Evolutionary conservation across 2,329 filamentous ascomycete species (phyloP), one percentile per base, ranked within the genome.

Genomic region (Gaeumannomyces sp.): DNA sequence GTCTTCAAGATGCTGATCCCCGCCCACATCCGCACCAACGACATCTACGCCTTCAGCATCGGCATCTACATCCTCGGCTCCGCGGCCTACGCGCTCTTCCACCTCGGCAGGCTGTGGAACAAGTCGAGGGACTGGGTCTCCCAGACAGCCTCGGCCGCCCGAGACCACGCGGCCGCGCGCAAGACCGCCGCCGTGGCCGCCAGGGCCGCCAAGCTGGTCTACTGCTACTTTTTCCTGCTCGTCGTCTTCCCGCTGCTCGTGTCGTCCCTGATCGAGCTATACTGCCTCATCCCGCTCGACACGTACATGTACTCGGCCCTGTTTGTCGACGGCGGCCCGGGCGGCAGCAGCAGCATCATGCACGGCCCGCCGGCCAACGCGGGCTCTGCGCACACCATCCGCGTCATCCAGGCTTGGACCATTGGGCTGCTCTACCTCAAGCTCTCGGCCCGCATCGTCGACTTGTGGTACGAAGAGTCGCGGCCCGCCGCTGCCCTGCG

Each of bases 1-100:
- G 82, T 98, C 67, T 91, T 97, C 73, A 86, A 88, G 60, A 78
- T 83, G 33, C 77, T 93, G 45, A 86, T 97, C 58, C 91, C 92
- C 5, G 77, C 81, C 0, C 83, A 90, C 67, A 84, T 91, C 61
- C 85, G 85, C 57, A 90, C 94, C 73, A 99, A 98, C 76, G 95
- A 99, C 74, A 90, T 99, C 31, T 98, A 99, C 72, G 94, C 95
- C 16, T 97, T 97, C 75, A 96, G 92, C 63, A 87, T 95, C 35
- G 95, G 95, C 19, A 84, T 96, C 57, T 97, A 96, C 73, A 80
- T 92, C 31, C 81, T 97, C 5, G 92, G 91, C 14, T 86, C 85
- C 4, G 72, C 85, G 1, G 78, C 85, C 3, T 96, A 93, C 73
- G 76, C 84, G 58, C 69, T 83, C 33, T 78, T 87, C 68, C 85